These are phyloP conservation scores for Avena atlantica DNA, from an alignment of 176 grass and related monocot genomes.

Conservation along the genomic window DNA sequence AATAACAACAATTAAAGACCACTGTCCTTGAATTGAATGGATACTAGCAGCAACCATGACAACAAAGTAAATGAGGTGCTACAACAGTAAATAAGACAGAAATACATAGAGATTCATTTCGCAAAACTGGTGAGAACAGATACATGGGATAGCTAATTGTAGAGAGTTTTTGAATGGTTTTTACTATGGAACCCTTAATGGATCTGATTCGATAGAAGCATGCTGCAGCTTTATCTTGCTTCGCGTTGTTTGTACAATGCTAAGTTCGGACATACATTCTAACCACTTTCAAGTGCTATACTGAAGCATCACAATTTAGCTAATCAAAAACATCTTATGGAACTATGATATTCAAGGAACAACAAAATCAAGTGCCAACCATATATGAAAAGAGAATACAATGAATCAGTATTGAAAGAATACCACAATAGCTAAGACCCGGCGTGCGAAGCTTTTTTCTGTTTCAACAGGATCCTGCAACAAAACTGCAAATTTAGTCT, in stretches of 20 bases:
- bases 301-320: neutral
- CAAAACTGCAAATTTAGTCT: constrained; percentile 37
- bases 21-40: neutral
- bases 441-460: constrained; percentile 84
- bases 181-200: neutral
- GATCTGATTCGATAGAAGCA: constrained; percentile 4
- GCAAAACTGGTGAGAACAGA: neutral
- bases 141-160: neutral
- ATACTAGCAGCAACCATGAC: neutral
- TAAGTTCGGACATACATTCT: neutral
- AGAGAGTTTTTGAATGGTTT: neutral
- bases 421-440: constrained; percentile 87
- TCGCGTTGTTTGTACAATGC: neutral
- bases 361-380: neutral
- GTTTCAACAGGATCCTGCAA: constrained; percentile 91
- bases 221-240: neutral
- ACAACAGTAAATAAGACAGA: neutral
- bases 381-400: constrained; percentile 21
- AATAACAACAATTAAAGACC: constrained; percentile 21
- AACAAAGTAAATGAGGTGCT: neutral
- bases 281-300: neutral
- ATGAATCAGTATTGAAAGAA: neutral
- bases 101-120: neutral
- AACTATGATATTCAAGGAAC: neutral
- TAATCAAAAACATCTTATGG: constrained; percentile 8